Conservation (phyloP, 345 rosid species). For the Fremontodendron californicum region DNA sequence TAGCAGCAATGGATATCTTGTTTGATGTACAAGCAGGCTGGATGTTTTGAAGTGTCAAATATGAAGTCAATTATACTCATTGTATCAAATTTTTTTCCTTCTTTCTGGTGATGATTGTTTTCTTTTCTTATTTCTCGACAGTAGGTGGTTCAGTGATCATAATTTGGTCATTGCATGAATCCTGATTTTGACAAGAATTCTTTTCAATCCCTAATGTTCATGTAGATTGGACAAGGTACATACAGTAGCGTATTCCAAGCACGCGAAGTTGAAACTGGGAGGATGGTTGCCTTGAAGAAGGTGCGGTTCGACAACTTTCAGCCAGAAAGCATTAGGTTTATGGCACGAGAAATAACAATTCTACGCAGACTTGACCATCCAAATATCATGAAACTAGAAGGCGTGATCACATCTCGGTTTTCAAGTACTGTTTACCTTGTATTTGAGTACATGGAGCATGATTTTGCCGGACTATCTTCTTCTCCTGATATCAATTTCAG, state of each 20-base stretch:
- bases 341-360: constrained; percentile 72
- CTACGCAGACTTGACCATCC: constrained; percentile 79
- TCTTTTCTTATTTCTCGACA: not conserved
- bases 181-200: constrained; percentile 9
- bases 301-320: constrained; percentile 69
- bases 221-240: constrained; percentile 84
- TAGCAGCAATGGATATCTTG: not conserved
- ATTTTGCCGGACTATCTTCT: constrained; percentile 64
- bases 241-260: constrained; percentile 81
- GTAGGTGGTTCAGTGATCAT: constrained; percentile 1
- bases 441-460: constrained; percentile 83
- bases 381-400: constrained; percentile 61
- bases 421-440: constrained; percentile 63
- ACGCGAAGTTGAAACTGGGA: constrained; percentile 61
- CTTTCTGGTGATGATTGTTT: too few species aligned
- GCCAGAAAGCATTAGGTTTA: constrained; percentile 68
- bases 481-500: constrained; percentile 49
- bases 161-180: not conserved
- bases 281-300: constrained; percentile 71
- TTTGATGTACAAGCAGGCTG: not conserved
- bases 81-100: not conserved
- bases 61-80: not conserved
- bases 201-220: constrained; percentile 12
- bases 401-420: constrained; percentile 58
- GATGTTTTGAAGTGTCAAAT: not conserved